Evolutionary conservation across 352 stramenopile species (phyloP).

Genomic region (Halophytophthora polymorphica): DNA sequence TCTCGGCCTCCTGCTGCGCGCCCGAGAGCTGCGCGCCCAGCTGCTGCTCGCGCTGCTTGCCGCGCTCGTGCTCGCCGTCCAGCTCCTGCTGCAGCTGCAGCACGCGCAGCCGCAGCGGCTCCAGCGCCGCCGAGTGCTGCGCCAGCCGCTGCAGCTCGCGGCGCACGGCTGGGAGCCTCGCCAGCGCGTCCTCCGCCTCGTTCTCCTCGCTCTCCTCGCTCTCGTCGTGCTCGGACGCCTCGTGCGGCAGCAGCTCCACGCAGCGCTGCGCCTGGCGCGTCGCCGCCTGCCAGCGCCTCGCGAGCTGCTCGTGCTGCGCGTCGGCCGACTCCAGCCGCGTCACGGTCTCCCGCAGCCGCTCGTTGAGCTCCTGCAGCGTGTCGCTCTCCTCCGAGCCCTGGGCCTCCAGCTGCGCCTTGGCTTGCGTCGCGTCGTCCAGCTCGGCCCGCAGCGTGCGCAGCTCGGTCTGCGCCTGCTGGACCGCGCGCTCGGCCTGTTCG

Average conservation of each 20-base stretch:
- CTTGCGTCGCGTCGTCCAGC: constrained; percentile 30
- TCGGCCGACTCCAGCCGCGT: constrained; percentile 31
- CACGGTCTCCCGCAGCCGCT: constrained; percentile 43
- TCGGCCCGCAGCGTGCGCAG: constrained; percentile 29
- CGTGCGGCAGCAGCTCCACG: constrained; percentile 29
- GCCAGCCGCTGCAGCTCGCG: constrained; percentile 20
- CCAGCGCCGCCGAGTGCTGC: constrained; percentile 17
- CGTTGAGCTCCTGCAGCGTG: constrained; percentile 56
- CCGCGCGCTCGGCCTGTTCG: constrained; percentile 19
- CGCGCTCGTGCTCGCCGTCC: constrained; percentile 36
- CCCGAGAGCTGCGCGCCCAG: constrained; percentile 27
- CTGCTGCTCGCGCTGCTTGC: constrained; percentile 41
- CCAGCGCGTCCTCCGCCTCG: constrained; percentile 8
- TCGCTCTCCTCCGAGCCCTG: constrained; percentile 43
- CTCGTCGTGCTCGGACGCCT: constrained; percentile 10
- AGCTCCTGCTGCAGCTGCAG: constrained; percentile 47
- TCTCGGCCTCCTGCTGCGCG: constrained; percentile 34
- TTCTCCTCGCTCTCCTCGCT: constrained; percentile 7
- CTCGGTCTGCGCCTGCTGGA: constrained; percentile 26
- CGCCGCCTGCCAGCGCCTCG: constrained; percentile 26
- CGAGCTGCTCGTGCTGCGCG: constrained; percentile 31
- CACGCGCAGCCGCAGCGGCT: constrained; percentile 48
- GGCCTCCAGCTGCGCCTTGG: constrained; percentile 43
- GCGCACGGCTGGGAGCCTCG: constrained; percentile 15
- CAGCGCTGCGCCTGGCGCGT: constrained; percentile 17